Evolutionary conservation across 2,329 filamentous ascomycete genomes (phyloP), one percentile per base, ranked within the genome.

Genomic region (Botryotinia convoluta): DNA sequence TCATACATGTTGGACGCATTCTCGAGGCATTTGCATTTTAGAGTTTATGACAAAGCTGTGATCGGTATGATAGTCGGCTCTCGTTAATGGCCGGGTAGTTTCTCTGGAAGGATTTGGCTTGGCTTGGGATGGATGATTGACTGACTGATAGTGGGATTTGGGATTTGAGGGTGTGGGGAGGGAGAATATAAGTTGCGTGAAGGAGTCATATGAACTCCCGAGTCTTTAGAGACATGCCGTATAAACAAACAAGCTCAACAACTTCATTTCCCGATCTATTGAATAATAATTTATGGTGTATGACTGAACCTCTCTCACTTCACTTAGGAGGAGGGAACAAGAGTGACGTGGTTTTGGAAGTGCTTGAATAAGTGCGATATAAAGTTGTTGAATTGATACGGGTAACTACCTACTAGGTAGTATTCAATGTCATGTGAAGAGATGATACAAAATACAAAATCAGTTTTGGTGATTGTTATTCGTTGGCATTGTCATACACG

Each of bases 361-460:
- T 29, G 51, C n/a, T 18, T 8, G 48, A 54, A n/a, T 54, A 29
- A 29, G 51, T 29, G 51, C 12, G n/a, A 57, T 32, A 29, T 32
- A 18, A 29, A 32, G 51, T 54, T 29, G n/a, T 8, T 18, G 51
- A 57, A 18, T 32, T n/a, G 2, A 57, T 18, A 57, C 51, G 16
- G 51, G 51, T 29, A 51, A 39, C 8, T 20, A n/a, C 26, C 12
- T 16, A 48, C 45, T 48, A 48, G 45, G 45, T 48, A 37, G 44
- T 26, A n/a, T 67, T 39, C n/a, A 29, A 39, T 67, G 45, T 67
- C 45, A 72, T 65, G 37, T 37, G 70, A 22, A 67, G 16, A 71
- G 67, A 60, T 26, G 51, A 35, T 42, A 69, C 29, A 18, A 60
- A 26, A 44, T 5, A 57, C 14, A 57, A 29, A 29, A 57, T 32